Base-by-base conservation (phyloP, 768 basidiomycete species). In the Lactarius vividus region DNA sequence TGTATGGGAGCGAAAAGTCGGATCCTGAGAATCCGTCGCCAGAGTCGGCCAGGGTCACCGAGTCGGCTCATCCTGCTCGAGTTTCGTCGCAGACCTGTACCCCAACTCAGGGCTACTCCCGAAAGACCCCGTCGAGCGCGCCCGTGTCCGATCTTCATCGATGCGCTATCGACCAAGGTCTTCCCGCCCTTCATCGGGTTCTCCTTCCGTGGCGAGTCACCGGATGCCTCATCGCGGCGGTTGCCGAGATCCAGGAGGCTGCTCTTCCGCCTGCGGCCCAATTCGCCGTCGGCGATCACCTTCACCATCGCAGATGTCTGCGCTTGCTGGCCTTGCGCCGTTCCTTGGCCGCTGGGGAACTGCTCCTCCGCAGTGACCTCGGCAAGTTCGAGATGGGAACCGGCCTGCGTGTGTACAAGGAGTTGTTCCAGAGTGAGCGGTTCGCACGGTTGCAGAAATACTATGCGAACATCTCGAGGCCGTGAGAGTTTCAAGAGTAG, bases 271-370 rank as follows among this genome's bases (percentile, higher is more conserved):
- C 72, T 2, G 75, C 79, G 37, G 81, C 26, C 2, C 49, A 79
- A 26, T 84, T 76, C 40, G 84, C 72, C 0, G 57, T 73, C 4
- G 75, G 77, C 1, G 71, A 74, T 4, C 76, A 82, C 58, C 58
- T 88, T 81, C 71, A 84, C 81, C 23, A 82, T 84, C 57, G 88
- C 86, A 7, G 88, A 88, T 67, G 82, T n/a, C 83, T 1, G 82
- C 84, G 0, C 68, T 87, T 13, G 76, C 83, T 1, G 82, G 84
- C 0, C 68, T 87, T 13, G 76, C 81, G 2, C 85, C 88, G 0
- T 86, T 87, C 78, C 70, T 86, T n/a, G 85, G 79, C 15, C 77
- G 87, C 20, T 68, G 81, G 57, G 57, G 78, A 80, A 18, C 63
- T 82, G 1, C 56, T 72, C 33, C 65, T 84, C 49, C 75, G 76